Evolutionary conservation across 2,329 filamentous ascomycete species (phyloP), one percentile per base, ranked within the genome.

Genomic region (Achaetomium macrosporum): DNA sequence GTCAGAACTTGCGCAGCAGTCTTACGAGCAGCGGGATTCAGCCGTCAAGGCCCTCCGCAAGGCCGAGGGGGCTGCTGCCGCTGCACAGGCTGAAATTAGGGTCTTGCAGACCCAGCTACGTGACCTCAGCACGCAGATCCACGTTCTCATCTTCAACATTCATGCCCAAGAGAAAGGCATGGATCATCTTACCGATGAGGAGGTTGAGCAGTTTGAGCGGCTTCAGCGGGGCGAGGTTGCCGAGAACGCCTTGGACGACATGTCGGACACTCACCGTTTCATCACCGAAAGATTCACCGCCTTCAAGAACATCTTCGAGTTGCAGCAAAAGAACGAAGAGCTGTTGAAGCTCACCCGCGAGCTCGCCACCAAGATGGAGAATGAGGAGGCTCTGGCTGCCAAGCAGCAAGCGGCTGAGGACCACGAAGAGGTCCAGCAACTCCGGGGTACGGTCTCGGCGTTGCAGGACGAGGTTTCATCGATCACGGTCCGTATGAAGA

Each of bases 211-310:
- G 55, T 78, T 96, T 36, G 83, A 95, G 67, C 85, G 86, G 58
- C 77, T 95, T 8, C 85, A 89, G 57, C 81, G 82, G 54, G 87
- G 90, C 49, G 84, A 93, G 62, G 75, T 92, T 20, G 78, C 81
- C 9, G 87, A 89, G 51, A 82, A 85, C 52, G 78, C 81, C 0
- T 71, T 88, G 7, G 81, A 87, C 33, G 87, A 89, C 59, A 78
- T 91, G 66, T 91, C 87, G 5, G 87, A 90, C 57, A 95, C 91
- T 1, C 89, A 92, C 63, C 85, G 84, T 52, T 86, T 96, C 68
- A 96, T 99, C 62, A 93, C 87, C 29, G 83, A 93, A 64, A 86
- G 91, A 56, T 76, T 97, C n/a, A 87, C 91, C 9, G 83, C 90
- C 1, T 99, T 95, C 80, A 90, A 88, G 63, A 85, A 90, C 59